A percentile compares a stretch with the other conserved stretches of the same genome.
Conservation (phyloP, 2,329 filamentous ascomycete genomes). For the Rutstroemia sp. region DNA sequence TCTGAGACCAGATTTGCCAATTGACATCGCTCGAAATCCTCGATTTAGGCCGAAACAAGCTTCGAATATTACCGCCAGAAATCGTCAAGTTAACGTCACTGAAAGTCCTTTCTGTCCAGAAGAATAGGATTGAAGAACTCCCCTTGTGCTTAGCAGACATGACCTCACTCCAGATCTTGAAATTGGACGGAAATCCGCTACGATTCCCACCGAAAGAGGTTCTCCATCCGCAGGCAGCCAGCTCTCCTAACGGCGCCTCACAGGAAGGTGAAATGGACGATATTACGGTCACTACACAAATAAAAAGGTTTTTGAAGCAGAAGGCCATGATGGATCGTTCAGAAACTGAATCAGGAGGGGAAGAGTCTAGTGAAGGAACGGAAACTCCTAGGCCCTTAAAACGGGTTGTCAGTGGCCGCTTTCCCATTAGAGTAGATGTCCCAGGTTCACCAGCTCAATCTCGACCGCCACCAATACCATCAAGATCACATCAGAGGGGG, state of each 20-base stretch:
- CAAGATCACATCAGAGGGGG: slow-evolving; percentile 72
- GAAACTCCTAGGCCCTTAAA: slow-evolving; percentile 70
- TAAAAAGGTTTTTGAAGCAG: slow-evolving; percentile 53
- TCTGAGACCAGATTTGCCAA: slow-evolving; percentile 62
- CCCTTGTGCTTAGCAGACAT: slow-evolving; percentile 83
- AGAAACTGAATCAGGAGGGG: slow-evolving; percentile 49
- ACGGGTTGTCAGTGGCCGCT: slow-evolving; percentile 56
- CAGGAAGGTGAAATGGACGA: slow-evolving; percentile 56
- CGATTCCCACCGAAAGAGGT: slow-evolving; percentile 69
- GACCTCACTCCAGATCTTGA: slow-evolving; percentile 80
- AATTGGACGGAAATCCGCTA: slow-evolving; percentile 82
- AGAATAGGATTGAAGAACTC: slow-evolving; percentile 78
- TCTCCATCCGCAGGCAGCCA: slow-evolving; percentile 50
- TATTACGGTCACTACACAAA: slow-evolving; percentile 50
- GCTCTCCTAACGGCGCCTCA: slow-evolving; percentile 42
- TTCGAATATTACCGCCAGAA: slow-evolving; percentile 68
- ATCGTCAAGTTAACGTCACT: slow-evolving; percentile 76
- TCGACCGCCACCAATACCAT: slow-evolving; percentile 70
- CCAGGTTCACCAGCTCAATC: slow-evolving; percentile 63
- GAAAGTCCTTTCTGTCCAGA: slow-evolving; percentile 81
- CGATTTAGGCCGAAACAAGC: slow-evolving; percentile 83
- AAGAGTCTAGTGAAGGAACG: slow-evolving; percentile 63
- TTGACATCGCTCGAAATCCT: slow-evolving; percentile 84
- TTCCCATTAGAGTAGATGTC: slow-evolving; percentile 64
- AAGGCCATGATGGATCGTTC: slow-evolving; percentile 41